phyloP scores from a whole-genome alignment of 1,139 yeast species.

The Scheffersomyces stambukii region DNA sequence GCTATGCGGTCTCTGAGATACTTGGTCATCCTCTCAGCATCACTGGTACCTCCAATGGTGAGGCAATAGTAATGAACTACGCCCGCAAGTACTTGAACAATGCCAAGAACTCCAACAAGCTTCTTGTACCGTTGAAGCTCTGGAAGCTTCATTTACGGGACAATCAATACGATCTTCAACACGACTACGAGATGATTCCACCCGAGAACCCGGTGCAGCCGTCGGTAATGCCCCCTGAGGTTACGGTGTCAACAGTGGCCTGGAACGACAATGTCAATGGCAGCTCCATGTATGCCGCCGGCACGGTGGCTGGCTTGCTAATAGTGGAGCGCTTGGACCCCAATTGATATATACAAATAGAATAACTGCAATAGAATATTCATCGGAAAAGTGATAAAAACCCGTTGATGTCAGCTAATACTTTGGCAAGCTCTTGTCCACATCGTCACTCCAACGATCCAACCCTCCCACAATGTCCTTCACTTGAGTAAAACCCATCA shows the following conservation, averaged over 20 bases:
- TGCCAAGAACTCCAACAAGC: conserved; percentile 27
- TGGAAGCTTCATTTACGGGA: conserved; percentile 25
- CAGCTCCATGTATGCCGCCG: conserved; percentile 65
- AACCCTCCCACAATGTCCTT: conserved; percentile 79
- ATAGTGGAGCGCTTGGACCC: conserved; percentile 56
- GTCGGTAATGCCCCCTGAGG: conserved; percentile 49
- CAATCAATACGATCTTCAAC: conserved; percentile 14
- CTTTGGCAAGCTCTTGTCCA: conserved; percentile 63
- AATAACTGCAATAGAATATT: background rate
- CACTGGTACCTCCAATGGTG: conserved; percentile 64
- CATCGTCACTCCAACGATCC: conserved; percentile 58
- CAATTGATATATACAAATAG: conserved; percentile 2
- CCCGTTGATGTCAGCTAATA: too few species aligned
- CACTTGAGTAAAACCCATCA: conserved; percentile 46
- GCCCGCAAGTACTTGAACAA: conserved; percentile 34
- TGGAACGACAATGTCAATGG: conserved; percentile 57
- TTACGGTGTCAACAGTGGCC: conserved; percentile 48
- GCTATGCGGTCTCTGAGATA: conserved; percentile 26
- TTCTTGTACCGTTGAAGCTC: conserved; percentile 28
- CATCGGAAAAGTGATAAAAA: too few species aligned
- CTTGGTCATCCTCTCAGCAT: conserved; percentile 59
- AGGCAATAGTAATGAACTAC: conserved; percentile 30
- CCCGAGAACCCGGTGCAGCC: conserved; percentile 26
- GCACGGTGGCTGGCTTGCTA: conserved; percentile 62
- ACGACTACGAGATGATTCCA: conserved; percentile 23